Base-by-base conservation (phyloP, 495 filamentous ascomycete species). In the Annulohypoxylon moriforme region DNA sequence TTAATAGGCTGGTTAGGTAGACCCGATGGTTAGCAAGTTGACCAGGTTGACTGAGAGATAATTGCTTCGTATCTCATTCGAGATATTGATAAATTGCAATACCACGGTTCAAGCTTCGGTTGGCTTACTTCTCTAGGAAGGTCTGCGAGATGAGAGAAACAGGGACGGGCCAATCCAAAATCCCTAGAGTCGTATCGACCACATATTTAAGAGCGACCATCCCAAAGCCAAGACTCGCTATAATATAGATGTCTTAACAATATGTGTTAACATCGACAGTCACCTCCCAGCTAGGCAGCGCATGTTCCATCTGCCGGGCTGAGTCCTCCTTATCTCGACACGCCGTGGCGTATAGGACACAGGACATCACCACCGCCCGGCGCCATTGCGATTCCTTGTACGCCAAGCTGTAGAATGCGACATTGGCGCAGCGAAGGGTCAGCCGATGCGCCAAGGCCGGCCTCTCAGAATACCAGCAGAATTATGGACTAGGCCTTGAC, bases 111-210 rank as follows among this genome's bases (percentile, higher is more conserved):
- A 64, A 40, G 42, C 42, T n/a, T 73, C 66, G 63, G 68, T 58
- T 50, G 56, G 66, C 69, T 69, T 77, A 60, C 75, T 77, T 62
- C 63, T 75, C 56, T 73, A 75, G 75, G 73, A 75, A 77, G 73
- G 75, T 77, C 69, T 71, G 25, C 57, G 58, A 66, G 6, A 46
- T 13, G 36, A 53, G 29, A 55, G 27, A 55, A 34, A 11, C 11
- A n/a, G 27, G 33, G 22, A 11, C 66, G 50, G 66, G 66, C 69
- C 50, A 69, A 61, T 27, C 18, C 42, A 25, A 8, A 40, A 34
- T 10, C 20, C 42, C 25, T 25, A 59, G 60, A 40, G 60, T 72
- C 16, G 53, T 60, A 63, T 64, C 40, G 33, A 49, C 64, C 53
- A 42, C 14, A 57, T 34, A 44, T 31, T 65, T 67, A 64, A 38